Conservation (phyloP, 768 basidiomycete species). For the Krasilnikovozyma curviuscula region DNA sequence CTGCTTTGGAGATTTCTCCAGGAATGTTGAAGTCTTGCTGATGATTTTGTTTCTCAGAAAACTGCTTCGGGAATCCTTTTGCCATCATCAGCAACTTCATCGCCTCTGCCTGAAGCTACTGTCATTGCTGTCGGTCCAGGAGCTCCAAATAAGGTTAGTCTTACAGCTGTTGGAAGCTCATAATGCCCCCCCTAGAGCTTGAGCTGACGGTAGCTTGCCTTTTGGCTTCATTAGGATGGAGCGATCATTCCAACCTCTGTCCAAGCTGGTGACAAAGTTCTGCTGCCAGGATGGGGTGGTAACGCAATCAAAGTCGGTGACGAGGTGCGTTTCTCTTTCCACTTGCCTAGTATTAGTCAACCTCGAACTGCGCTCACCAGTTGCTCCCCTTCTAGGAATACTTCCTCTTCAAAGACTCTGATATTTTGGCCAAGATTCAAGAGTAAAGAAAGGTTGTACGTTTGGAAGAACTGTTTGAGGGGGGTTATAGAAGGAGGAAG, state of each 20-base stretch:
- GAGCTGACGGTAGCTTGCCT: not conserved
- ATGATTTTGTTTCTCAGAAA: constrained; percentile 41
- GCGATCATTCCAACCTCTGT: constrained; percentile 52
- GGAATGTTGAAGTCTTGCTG: not conserved
- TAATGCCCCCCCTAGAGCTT: too few species aligned
- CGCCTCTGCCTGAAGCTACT: constrained; percentile 86
- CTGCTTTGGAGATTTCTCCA: too few species aligned
- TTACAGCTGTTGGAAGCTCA: not conserved
- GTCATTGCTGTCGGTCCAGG: constrained; percentile 93
- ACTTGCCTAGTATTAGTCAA: too few species aligned
- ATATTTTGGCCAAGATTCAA: constrained; percentile 89
- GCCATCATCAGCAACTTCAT: constrained; percentile 66
- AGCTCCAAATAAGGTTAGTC: constrained; percentile 46
- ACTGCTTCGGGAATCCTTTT: constrained; percentile 92
- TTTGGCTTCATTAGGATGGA: constrained; percentile 39
- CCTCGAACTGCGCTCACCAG: too few species aligned
- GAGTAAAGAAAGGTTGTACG: constrained; percentile 52
- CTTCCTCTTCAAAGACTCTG: constrained; percentile 78
- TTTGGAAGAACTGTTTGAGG: too few species aligned
- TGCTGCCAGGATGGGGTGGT: constrained; percentile 93
- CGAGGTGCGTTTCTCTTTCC: constrained; percentile 41
- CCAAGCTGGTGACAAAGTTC: constrained; percentile 73
- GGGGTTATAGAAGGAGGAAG: too few species aligned
- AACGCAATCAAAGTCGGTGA: constrained; percentile 91
- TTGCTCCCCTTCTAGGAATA: constrained; percentile 46